Evolutionary conservation across 805 yeast species (phyloP), one percentile per base, ranked within the genome.

Genomic region (Metschnikowia aberdeeniae): DNA sequence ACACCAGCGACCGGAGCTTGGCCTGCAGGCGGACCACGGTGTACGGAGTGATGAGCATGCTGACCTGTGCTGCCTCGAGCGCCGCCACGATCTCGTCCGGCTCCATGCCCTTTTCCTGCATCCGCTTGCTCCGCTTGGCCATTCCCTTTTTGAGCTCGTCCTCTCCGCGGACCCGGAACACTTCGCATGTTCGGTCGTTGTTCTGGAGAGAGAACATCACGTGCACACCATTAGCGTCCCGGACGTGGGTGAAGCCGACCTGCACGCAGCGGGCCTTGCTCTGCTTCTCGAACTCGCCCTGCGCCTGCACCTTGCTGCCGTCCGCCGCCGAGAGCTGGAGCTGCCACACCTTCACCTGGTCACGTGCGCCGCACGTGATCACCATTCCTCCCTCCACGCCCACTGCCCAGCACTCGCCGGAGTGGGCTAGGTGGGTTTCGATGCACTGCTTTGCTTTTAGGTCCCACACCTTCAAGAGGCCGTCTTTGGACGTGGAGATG

Each of bases 401-500:
- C 57, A 89, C 63, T 3, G 86, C 72, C 98, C 98, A 93, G 68
- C 97, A 88, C 64, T 93, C 98, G 47, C 92, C 90, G 19, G 86
- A 75, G 61, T 89, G 96, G 0, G 97, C 96, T 50, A 89, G 81
- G 61, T 90, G 97, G 1, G 98, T 90, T 62, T 93, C 99, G 5
- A 89, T 72, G 66, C 97, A 88, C 62, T 89, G 95, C 61, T 86
- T 89, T 4, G 93, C 70, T 57, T 82, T 84, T 55, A 93, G 66
- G 59, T 93, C 98, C 99, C 99, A 93, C 30, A 93, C 66, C 62
- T 93, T 93, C 54, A 93, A 75, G 40, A 89, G 70, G 0, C 98
- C 98, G 61, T 93, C 99, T 59, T 89, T 90, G 1, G 95, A 78
- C 0, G 84, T 81, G 53, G 89, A 81, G 14, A 89, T 54, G 13